These are phyloP conservation scores for Retiboletus flavoniger DNA, from an alignment of 1,284 basidiomycete genomes.

Conservation along the genomic window DNA sequence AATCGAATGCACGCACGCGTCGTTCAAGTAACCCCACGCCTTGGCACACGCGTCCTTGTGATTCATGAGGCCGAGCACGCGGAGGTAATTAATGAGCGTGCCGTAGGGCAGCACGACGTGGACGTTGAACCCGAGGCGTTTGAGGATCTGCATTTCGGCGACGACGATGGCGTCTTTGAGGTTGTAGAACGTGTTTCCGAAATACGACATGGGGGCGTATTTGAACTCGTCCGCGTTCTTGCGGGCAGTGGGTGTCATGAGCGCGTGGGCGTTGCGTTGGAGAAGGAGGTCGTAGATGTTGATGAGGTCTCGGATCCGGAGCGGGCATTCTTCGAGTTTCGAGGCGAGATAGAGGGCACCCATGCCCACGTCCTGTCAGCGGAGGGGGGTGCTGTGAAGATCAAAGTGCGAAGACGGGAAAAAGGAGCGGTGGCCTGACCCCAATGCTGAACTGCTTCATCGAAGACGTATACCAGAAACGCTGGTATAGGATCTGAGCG, in stretches of 20 bases:
- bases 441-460: conserved; percentile 91
- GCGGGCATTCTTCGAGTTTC: conserved; percentile 92
- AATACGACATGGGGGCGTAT: conserved; percentile 85
- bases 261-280: conserved; percentile 45
- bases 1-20: conserved; percentile 60
- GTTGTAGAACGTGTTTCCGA: conserved; percentile 80
- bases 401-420: neutral
- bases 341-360: conserved; percentile 92
- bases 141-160: conserved; percentile 96
- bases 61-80: conserved; percentile 79
- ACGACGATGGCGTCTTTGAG: conserved; percentile 89
- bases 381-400: conserved; percentile 8
- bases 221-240: conserved; percentile 51
- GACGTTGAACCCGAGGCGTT: conserved; percentile 88
- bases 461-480: conserved; percentile 96
- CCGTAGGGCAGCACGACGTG: conserved; percentile 91
- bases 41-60: conserved; percentile 69
- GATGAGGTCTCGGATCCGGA: conserved; percentile 90
- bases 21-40: conserved; percentile 91
- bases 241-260: conserved; percentile 18
- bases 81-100: conserved; percentile 92
- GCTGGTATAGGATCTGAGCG: conserved; percentile 93
- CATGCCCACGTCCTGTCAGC: conserved; percentile 82
- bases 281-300: conserved; percentile 90
- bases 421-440: conserved; percentile 46